A percentile compares a stretch with the other conserved stretches of the same genome.
phyloP scores from a whole-genome alignment of 192 early-diverging fungal genomes.

The Phlyctochytrium bullatum region DNA sequence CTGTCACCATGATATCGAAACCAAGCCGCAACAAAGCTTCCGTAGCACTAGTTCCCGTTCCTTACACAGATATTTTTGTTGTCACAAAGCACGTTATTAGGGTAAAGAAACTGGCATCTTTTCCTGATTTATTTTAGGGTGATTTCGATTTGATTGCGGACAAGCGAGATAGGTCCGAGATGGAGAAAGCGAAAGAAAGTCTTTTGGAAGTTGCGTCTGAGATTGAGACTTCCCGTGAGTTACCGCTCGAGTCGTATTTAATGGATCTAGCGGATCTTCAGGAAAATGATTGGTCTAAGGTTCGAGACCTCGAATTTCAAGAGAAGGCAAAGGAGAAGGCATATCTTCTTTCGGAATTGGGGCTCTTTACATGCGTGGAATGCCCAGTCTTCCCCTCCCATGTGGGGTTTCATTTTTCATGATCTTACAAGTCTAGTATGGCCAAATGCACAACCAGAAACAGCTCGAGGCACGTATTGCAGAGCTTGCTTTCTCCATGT shows the following conservation, averaged over 20 bases:
- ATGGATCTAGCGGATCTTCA: conserved; percentile 27
- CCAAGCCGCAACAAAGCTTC: conserved; percentile 32
- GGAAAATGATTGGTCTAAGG: conserved; percentile 83
- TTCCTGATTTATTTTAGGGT: neutral
- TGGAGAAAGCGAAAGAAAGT: conserved; percentile 1
- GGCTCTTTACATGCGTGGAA: conserved; percentile 62
- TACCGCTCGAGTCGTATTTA: neutral
- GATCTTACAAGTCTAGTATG: conserved; percentile 40
- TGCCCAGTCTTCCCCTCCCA: conserved; percentile 78
- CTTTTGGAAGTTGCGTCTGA: conserved; percentile 24
- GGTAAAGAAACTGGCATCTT: conserved; percentile 44
- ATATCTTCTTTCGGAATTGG: conserved; percentile 45
- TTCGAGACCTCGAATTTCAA: conserved; percentile 87
- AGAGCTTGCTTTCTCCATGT: conserved; percentile 73
- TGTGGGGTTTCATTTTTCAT: conserved; percentile 45
- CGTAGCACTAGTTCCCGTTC: conserved; percentile 42
- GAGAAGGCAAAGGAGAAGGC: conserved; percentile 63
- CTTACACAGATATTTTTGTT: conserved; percentile 52
- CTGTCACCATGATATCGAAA: conserved; percentile 47
- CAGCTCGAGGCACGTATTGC: conserved; percentile 68
- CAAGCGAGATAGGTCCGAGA: neutral
- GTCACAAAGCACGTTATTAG: conserved; percentile 55
- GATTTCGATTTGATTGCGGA: conserved; percentile 22
- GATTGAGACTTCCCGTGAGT: conserved; percentile 19
- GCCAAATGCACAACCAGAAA: conserved; percentile 53